phyloP scores from a whole-genome alignment of 2,329 filamentous ascomycete genomes.

The Aspergillus jensenii region DNA sequence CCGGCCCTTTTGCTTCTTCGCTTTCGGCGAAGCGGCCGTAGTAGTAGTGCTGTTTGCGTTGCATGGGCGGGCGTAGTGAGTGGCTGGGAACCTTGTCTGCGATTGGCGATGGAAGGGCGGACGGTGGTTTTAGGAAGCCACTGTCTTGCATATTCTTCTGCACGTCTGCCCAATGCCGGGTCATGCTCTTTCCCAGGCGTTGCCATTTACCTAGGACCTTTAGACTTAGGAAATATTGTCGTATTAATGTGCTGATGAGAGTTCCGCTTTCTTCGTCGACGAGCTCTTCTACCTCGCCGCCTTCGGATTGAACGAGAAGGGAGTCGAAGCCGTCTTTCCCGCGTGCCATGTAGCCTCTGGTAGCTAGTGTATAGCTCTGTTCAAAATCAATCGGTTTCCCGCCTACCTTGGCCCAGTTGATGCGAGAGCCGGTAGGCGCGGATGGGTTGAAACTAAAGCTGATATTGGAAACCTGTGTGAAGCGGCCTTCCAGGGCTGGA shows the following conservation, averaged over 20 bases:
- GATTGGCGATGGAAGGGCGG: conserved; percentile 28
- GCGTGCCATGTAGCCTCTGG: conserved; percentile 82
- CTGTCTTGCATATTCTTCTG: conserved; percentile 59
- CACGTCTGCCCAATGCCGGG: conserved; percentile 65
- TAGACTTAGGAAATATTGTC: conserved; percentile 88
- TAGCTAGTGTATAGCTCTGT: conserved; percentile 70
- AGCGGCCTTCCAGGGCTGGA: conserved; percentile 79
- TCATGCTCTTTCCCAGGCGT: conserved; percentile 63
- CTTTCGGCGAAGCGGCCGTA: conserved; percentile 32
- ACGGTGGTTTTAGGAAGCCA: conserved; percentile 50
- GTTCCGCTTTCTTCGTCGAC: conserved; percentile 85
- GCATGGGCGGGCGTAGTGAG: conserved; percentile 20
- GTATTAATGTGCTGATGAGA: conserved; percentile 79
- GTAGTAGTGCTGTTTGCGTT: conserved; percentile 26
- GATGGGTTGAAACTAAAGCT: conserved; percentile 69
- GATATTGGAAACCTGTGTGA: conserved; percentile 86
- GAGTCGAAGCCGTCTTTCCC: conserved; percentile 83
- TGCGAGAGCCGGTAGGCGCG: conserved; percentile 59
- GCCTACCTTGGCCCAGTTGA: conserved; percentile 63
- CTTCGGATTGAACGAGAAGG: conserved; percentile 72
- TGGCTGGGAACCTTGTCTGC: conserved; percentile 24
- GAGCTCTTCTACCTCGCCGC: conserved; percentile 73
- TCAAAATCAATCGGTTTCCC: conserved; percentile 62
- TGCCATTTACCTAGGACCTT: conserved; percentile 80
- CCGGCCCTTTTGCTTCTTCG: conserved; percentile 2